Evolutionary conservation across 176 grass and related monocot species (phyloP).

Genomic region (Oryza australiensis): DNA sequence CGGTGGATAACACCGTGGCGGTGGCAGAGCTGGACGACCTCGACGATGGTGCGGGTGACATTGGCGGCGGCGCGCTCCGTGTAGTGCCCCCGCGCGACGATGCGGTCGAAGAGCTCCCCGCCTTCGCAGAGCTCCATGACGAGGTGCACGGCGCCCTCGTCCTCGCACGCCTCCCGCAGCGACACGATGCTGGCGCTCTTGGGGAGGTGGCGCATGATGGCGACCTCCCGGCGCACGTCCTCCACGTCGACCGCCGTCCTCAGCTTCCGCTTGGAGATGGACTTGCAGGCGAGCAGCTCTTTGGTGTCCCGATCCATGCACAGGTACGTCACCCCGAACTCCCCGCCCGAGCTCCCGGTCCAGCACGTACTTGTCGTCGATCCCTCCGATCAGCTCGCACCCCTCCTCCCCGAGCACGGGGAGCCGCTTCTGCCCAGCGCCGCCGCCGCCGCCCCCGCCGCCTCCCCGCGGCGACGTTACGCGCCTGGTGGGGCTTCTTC

Average conservation of each 20-base stretch:
- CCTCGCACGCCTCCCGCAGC: slow-evolving; percentile 91
- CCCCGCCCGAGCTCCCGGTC: slow-evolving; percentile 93
- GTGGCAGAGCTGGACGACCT: slow-evolving; percentile 98
- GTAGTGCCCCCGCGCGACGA: slow-evolving; percentile 92
- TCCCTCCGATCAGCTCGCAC: slow-evolving; percentile 45
- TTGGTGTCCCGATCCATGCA: slow-evolving; percentile 89
- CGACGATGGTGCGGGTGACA: slow-evolving; percentile 82
- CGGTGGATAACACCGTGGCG: slow-evolving; percentile 93
- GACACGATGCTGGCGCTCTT: slow-evolving; percentile 70
- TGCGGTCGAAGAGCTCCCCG: slow-evolving; percentile 98
- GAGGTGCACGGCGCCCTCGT: slow-evolving; percentile 91
- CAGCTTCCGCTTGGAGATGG: slow-evolving; percentile 98
- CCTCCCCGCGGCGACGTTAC: slow-evolving; percentile 31
- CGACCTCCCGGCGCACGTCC: slow-evolving; percentile 97
- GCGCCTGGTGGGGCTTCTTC: slow-evolving; percentile 69
- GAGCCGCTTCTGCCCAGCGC: slow-evolving; percentile 58
- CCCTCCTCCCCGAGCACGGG: slow-evolving; percentile 66
- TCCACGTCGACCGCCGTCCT: slow-evolving; percentile 92
- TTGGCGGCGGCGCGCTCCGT: slow-evolving; percentile 86
- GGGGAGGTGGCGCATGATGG: slow-evolving; percentile 97
- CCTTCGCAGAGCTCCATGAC: slow-evolving; percentile 99
- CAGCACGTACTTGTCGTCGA: slow-evolving; percentile 85
- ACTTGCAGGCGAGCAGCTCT: slow-evolving; percentile 94
- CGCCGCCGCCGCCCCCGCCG: slow-evolving; percentile 22
- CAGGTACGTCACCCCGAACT: slow-evolving; percentile 98